Base-by-base conservation (phyloP, 2,329 filamentous ascomycete species). In the Ambrosiella beaveri region DNA sequence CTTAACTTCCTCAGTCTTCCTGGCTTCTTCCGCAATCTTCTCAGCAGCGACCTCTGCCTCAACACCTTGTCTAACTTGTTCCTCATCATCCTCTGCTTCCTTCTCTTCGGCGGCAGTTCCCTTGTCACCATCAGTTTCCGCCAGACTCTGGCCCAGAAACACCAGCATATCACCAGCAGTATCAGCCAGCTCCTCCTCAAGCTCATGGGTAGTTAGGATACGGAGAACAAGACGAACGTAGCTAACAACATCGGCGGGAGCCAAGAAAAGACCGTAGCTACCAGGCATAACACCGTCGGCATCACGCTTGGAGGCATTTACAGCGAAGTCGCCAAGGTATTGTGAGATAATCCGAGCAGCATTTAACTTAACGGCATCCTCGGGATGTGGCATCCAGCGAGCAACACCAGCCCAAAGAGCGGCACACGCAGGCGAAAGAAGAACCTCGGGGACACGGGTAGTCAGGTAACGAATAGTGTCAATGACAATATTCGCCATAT, bases 131-230 rank as follows among this genome's bases (percentile, higher is more conserved):
- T 61, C 59, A 36, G 59, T 61, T 51, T 63, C 57, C 1, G 72
- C 70, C 12, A 81, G 69, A 59, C 75, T 75, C 19, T 73, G 80
- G 47, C 83, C 87, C 0, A 98, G 74, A 73, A 95, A 95, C 41
- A 91, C 76, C 40, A 95, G 74, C 62, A 95, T 88, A 63, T 88
- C 85, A 3, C 87, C 81, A 11, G 82, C 82, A 66, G 95, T 88
- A 47, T 80, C 76, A 1, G 86, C 86, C n/a, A 97, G 74, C 8
- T 81, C 76, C 65, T 93, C 84, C 13, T 84, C 82, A 7, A 91
- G 71, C 27, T 81, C 78, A 57, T 56, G 77, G 0, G 78, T 75
- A 0, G 80, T 80, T 50, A 95, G 66, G 15, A 78, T 74, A 52
- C 71, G 69, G 7, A 79, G 69, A 0, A 70, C 69, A 11, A 76